Base-by-base conservation (phyloP, 352 stramenopile species). In the Phytopythium delawarense region DNA sequence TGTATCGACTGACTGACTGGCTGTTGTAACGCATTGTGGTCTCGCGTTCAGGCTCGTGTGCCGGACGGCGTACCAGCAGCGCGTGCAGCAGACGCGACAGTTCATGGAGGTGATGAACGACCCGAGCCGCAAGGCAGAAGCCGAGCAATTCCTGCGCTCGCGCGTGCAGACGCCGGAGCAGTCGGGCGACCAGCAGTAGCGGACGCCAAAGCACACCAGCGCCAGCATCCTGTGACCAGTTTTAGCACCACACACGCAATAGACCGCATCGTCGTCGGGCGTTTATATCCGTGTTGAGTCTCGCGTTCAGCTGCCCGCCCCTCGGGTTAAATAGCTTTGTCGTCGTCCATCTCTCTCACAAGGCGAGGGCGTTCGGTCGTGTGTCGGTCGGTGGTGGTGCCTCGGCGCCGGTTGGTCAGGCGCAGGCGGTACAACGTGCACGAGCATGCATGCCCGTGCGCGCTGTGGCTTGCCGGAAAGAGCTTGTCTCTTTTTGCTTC, bases 101-200 rank as follows among this genome's bases (percentile, higher is more conserved):
- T 92, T 92, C 67, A 92, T 92, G 83, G 83, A 91, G 52, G 70
- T 84, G 11, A 92, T 92, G 83, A 92, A 92, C 72, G 78, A 92
- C 71, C 83, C 83, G 7, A 76, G 84, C 20, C 79, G 74, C 34
- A 87, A 84, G 48, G 67, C 78, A 4, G 83, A 92, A 51, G 83
- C 83, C n/a, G 74, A 90, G 64, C 73, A 92, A 65, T 92, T 92
- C 63, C 56, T 91, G 44, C 76, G 75, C 30, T 92, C 83, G 35
- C 71, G 83, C 49, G 82, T 92, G 21, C 45, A 76, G 37, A 62
- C 69, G n/a, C 59, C 21, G n/a, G 35, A 59, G 18, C 21, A 59
- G 53, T 35, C 15, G 15, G 12, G 35, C 21, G n/a, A 48, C 20
- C 53, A 37, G 53, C 53, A 49, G 35, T 34, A 57, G 30, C 51